These are phyloP conservation scores for Cymbidium sinense DNA, from an alignment of 106 monocot genomes.

Conservation along the genomic window DNA sequence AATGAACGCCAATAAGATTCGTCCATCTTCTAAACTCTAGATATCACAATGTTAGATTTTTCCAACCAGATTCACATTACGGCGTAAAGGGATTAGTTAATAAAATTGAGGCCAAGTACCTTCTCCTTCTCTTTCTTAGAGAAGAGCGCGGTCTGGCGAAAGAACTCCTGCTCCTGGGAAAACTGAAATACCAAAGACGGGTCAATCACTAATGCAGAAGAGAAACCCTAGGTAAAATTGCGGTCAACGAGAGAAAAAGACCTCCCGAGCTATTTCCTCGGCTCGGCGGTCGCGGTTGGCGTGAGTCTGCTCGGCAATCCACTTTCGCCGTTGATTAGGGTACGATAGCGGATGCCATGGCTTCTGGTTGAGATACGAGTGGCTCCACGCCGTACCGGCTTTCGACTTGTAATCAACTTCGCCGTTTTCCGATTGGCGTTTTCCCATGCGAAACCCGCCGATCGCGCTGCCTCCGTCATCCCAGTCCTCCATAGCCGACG, in stretches of 20 bases:
- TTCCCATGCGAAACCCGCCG: constrained; percentile 26
- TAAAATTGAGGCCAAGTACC: constrained; percentile 23
- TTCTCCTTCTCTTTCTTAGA: constrained; percentile 92
- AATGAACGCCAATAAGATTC: too few relatives aligned
- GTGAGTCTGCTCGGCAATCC: constrained; percentile 96
- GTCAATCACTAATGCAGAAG: background rate
- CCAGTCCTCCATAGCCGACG: constrained; percentile 5
- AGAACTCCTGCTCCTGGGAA: constrained; percentile 94
- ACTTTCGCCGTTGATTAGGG: constrained; percentile 96
- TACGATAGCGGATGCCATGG: constrained; percentile 99
- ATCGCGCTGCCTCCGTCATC: constrained; percentile 28
- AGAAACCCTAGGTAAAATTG: background rate
- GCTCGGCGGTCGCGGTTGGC: constrained; percentile 48
- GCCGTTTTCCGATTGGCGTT: constrained; percentile 23
- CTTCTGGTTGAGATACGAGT: constrained; percentile 92
- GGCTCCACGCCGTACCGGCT: constrained; percentile 95
- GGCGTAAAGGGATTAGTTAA: background rate
- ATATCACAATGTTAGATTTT: too few relatives aligned
- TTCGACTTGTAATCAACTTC: constrained; percentile 93
- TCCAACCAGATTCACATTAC: too few relatives aligned
- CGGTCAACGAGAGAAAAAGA: background rate
- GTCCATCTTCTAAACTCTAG: too few relatives aligned
- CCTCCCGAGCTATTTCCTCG: constrained; percentile 83
- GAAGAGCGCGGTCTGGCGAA: constrained; percentile 92
- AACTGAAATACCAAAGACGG: constrained; percentile 39